Evolutionary conservation across 1,284 basidiomycete species (phyloP).

Genomic region (Rhodotorula sp.): DNA sequence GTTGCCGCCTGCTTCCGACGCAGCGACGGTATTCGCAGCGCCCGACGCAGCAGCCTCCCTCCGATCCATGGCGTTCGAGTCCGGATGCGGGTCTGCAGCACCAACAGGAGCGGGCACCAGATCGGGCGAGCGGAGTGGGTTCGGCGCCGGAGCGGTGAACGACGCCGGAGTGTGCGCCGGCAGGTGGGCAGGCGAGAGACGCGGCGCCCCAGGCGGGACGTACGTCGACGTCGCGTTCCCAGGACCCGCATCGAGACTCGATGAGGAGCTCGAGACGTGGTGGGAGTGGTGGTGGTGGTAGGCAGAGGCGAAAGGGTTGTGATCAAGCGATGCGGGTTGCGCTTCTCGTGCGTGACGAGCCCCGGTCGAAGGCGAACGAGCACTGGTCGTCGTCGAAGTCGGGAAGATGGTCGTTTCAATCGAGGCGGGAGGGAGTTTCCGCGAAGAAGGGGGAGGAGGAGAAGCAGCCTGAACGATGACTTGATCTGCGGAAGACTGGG

Average conservation of each 20-base stretch:
- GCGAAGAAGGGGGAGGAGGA: neutral
- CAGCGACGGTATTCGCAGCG: too few species aligned
- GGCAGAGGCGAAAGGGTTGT: neutral
- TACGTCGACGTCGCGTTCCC: neutral
- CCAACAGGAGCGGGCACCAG: neutral
- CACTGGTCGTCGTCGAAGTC: neutral
- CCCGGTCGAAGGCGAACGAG: neutral
- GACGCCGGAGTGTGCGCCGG: conserved; percentile 6
- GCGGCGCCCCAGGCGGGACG: conserved; percentile 9
- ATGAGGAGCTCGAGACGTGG: neutral
- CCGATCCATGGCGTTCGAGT: too few species aligned
- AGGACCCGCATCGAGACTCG: neutral
- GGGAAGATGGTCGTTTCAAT: conserved; percentile 6
- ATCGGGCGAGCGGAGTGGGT: neutral
- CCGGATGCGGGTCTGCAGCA: neutral
- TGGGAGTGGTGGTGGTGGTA: neutral
- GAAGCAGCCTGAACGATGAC: neutral
- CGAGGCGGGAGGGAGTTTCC: neutral
- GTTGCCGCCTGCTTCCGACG: too few species aligned
- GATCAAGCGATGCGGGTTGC: neutral
- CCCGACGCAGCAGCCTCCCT: too few species aligned
- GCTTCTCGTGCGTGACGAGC: neutral
- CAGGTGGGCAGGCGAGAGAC: conserved; percentile 17
- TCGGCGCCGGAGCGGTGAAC: neutral
- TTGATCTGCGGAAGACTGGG: neutral